Evolutionary conservation across 257 asterid species (phyloP), one percentile per base, ranked within the genome.

Genomic region (Penstemon eatonii): DNA sequence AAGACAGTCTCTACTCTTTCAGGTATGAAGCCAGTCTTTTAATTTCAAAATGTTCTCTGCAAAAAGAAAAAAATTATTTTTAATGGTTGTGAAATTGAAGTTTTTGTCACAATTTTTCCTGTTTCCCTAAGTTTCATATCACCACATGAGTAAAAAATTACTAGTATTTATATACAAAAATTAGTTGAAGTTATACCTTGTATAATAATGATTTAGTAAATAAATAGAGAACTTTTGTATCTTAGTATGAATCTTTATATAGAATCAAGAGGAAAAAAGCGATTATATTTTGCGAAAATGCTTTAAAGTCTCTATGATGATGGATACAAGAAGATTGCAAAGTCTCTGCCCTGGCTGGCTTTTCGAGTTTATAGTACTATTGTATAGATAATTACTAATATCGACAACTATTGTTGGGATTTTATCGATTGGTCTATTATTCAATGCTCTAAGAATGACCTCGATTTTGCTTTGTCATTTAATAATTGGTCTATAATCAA

Each of bases 1-100:
- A 89, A 92, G 82, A 83, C 84, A 5, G 89, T 92, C 19, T 80
- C 96, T 25, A 78, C 96, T 65, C 88, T 89, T 58, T 63, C 90
- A 42, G 96, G 96, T 92, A 82, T 7, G 49, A 7, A 11, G 36
- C 71, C 71, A n/a, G 7, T 46, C 38, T 39, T n/a, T 19, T 47
- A 56, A 65, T 40, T 40, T 5, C 2, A 1, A 25, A 25, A 25
- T 25, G 33, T 25, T 25, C 33, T 25, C 33, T 25, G 33, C 33
- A 25, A 25, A 25, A 25, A 25, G 33, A 25, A 25, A 25, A 25
- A 25, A 2, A 25, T 25, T 25, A 1, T 25, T 1, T 25, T 25
- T 25, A 25, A 1, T 25, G 33, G 33, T 25, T 25, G 33, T 25
- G 33, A 25, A 25, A 25, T 25, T 25, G 33, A 25, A 25, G 33